A percentile compares a stretch with the other conserved stretches of the same genome.
These are phyloP conservation scores for Alternaria ethzedia DNA, from an alignment of 2,329 filamentous ascomycete species.

Conservation along the genomic window DNA sequence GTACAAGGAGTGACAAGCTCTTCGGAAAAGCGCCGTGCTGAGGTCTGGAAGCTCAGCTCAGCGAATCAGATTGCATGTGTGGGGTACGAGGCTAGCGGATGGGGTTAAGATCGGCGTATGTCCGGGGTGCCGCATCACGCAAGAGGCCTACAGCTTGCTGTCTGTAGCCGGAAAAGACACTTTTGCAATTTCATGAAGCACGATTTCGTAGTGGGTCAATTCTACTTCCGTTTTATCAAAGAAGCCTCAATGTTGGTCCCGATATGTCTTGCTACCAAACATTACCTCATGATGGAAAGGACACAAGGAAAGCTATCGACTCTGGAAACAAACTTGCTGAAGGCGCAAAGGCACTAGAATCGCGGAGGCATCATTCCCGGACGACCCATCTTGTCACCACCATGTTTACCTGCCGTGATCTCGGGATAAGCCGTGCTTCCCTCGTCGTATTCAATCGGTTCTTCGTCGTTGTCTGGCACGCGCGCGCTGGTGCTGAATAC, in stretches of 20 bases:
- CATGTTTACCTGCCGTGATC: neutral
- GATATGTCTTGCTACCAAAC: too few species aligned
- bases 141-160: neutral
- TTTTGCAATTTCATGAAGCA: neutral
- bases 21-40: neutral
- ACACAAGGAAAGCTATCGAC: neutral
- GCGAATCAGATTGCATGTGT: neutral
- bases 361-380: neutral
- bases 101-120: constrained; percentile 12
- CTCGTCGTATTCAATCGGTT: constrained; percentile 23
- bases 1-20: neutral
- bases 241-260: too few species aligned
- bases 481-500: constrained; percentile 22
- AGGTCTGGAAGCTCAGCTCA: neutral
- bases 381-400: neutral
- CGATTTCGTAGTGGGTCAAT: neutral
- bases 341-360: neutral
- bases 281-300: neutral
- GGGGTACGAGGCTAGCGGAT: neutral
- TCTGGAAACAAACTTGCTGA: too few species aligned
- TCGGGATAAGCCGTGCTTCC: constrained; percentile 20
- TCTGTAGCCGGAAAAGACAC: neutral
- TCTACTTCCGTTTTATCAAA: too few species aligned
- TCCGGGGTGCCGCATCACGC: neutral
- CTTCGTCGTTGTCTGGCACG: constrained; percentile 21